Evolutionary conservation across 495 filamentous ascomycete genomes (phyloP), one percentile per base, ranked within the genome.

Genomic region (Penicillium canariense): DNA sequence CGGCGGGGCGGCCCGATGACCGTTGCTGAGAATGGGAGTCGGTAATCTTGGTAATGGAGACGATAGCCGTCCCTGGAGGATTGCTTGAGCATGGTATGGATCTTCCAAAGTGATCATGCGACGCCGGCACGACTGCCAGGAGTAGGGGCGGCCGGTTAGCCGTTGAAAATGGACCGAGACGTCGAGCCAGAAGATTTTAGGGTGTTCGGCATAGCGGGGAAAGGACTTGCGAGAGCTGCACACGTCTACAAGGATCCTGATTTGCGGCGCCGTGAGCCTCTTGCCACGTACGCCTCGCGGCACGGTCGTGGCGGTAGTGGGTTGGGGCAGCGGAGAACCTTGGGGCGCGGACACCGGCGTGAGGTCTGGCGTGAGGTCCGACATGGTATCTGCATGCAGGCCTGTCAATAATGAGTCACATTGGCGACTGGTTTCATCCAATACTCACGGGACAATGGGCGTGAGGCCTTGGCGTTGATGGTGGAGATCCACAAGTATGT

Each of bases 121-220:
- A 11, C 57, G 52, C 3, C 52, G 52, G 28, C 57, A 60, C 2
- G 57, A 55, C 22, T 60, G 57, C 57, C 57, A 60, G 2, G 52
- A 55, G 17, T 60, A 60, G 4, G 7, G n/a, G 12, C 57, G 52
- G 32, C 40, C 46, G 3, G 40, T 46, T 2, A 15, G 12, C 9
- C 20, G 14, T 4, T 11, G 4, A 9, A 59, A 28, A 0, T 15
- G 2, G 2, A 4, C 3, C 2, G 56, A 45, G 0, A 54, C 14
- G 5, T 27, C 5, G 11, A 27, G 11, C 57, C 52, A 55, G 39
- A 60, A 60, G 3, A 12, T 1, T 26, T 54, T 57, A 5, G 23
- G 23, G 3, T 53, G 5, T 1, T 15, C 6, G 2, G 17, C 14
- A 5, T 32, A 45, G 6, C 5, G 7, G 1, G 6, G 7, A 8